Evolutionary conservation across 2,329 filamentous ascomycete genomes (phyloP), one percentile per base, ranked within the genome.

Genomic region (Neopestalotiopsis sp.): DNA sequence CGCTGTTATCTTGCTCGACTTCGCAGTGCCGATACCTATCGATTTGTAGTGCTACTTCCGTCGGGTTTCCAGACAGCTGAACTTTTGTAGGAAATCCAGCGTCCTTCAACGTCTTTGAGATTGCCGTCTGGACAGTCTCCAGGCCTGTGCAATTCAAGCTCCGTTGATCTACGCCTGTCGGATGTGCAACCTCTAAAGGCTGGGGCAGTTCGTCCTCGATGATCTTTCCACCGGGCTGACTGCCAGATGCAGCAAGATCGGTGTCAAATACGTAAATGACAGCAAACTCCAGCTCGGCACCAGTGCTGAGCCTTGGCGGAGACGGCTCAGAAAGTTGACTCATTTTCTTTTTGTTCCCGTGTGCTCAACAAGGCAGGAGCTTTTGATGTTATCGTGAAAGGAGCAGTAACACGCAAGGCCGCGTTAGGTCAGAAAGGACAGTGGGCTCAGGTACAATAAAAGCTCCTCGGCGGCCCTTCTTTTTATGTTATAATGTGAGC

Each of bases 281-380:
- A 14, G 59, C 59, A 40, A 62, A 62, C 24, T 65, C 62, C n/a
- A 65, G n/a, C 40, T 65, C 62, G 4, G 17, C 62, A 28, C 62
- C 62, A 53, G 13, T 20, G 40, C 38, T 49, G 2, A 65, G 62
- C 34, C 24, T 20, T 5, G 62, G 40, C 28, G 62, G 62, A 13
- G 17, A 5, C 20, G 62, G 62, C 34, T 65, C 62, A 20, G 17
- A 49, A 2, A 6, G 34, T 5, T 62, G 28, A 20, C 34, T 62
- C 32, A 40, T 62, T 38, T 38, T 38, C 34, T 7, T 7, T 38
- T 10, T 7, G 10, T 38, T 10, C 10, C 34, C 34, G 10, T 38
- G 34, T 7, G 10, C 34, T 38, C 10, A 5, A 38, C 6, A 38
- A 38, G 10, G 34, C 34, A 38, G 34, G 6, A 38, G 10, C 34